These are phyloP conservation scores for Fusarium chlamydosporum DNA, from an alignment of 2,329 filamentous ascomycete genomes.

Conservation along the genomic window DNA sequence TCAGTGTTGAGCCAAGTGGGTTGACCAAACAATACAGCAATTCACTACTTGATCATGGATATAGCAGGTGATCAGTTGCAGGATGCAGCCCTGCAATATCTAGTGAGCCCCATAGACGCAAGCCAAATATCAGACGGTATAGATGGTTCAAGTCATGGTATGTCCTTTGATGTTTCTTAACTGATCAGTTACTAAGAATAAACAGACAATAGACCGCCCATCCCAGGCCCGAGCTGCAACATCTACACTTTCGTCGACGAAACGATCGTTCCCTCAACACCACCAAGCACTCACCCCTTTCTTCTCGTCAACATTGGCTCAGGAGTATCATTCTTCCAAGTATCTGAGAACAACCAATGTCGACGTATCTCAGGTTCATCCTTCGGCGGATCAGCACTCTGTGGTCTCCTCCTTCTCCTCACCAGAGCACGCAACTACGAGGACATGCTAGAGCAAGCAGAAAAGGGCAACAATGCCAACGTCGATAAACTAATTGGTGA, in stretches of 20 bases:
- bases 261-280: conserved; percentile 88
- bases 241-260: conserved; percentile 95
- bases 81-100: neutral
- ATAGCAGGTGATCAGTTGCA: neutral
- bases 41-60: neutral
- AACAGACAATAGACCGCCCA: conserved; percentile 16
- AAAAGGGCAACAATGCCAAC: conserved; percentile 88
- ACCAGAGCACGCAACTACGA: conserved; percentile 95
- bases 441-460: conserved; percentile 94
- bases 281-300: conserved; percentile 90
- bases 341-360: conserved; percentile 87
- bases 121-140: conserved; percentile 20
- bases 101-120: neutral
- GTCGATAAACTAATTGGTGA: conserved; percentile 98
- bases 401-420: conserved; percentile 92
- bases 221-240: conserved; percentile 66
- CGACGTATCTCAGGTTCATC: conserved; percentile 95
- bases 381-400: conserved; percentile 93
- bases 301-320: conserved; percentile 98
- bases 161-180: fast-evolving
- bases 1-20: neutral
- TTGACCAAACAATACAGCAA: fast-evolving
- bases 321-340: conserved; percentile 96
- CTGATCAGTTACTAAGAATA: fast-evolving
- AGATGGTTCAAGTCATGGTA: conserved; percentile 31